These are phyloP conservation scores for Volvox africanus DNA, from an alignment of 139 green algal species.

Conservation along the genomic window DNA sequence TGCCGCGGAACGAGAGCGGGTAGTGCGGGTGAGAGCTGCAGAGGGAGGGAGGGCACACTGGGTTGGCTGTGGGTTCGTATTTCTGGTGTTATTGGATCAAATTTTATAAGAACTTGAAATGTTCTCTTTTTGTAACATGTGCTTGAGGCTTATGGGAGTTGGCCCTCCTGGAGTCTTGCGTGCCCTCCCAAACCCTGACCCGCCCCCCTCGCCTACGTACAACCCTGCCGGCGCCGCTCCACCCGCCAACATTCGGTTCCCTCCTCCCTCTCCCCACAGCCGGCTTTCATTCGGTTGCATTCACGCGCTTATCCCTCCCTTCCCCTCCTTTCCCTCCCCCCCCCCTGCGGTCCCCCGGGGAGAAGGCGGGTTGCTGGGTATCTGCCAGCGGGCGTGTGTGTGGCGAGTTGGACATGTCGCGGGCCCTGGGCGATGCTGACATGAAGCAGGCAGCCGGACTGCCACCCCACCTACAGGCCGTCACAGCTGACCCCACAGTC, in stretches of 20 bases:
- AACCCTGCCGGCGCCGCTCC: too few relatives aligned
- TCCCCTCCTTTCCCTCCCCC: background rate
- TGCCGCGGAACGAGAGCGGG: background rate
- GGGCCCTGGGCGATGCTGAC: constrained; percentile 37
- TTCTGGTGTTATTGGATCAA: too few relatives aligned
- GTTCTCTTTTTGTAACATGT: too few relatives aligned
- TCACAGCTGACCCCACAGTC: constrained; percentile 30
- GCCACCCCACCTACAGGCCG: constrained; percentile 36
- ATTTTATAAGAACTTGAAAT: too few relatives aligned
- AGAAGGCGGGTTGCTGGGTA: constrained; percentile 37
- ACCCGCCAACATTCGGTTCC: too few relatives aligned
- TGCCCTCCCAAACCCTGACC: too few relatives aligned
- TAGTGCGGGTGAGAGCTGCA: background rate
- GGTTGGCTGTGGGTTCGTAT: too few relatives aligned
- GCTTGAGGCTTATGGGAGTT: too few relatives aligned
- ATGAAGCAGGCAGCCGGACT: constrained; percentile 35
- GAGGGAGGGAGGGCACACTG: background rate
- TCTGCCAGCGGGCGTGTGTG: constrained; percentile 41
- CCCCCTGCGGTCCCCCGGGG: background rate
- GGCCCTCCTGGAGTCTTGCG: too few relatives aligned
- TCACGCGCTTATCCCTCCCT: background rate
- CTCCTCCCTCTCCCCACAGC: too few relatives aligned
- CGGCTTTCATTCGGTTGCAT: background rate
- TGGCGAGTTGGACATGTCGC: constrained; percentile 49
- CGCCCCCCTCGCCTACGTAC: too few relatives aligned